Base-by-base conservation (phyloP, 257 asterid genomes). In the Penstemon davidsonii region DNA sequence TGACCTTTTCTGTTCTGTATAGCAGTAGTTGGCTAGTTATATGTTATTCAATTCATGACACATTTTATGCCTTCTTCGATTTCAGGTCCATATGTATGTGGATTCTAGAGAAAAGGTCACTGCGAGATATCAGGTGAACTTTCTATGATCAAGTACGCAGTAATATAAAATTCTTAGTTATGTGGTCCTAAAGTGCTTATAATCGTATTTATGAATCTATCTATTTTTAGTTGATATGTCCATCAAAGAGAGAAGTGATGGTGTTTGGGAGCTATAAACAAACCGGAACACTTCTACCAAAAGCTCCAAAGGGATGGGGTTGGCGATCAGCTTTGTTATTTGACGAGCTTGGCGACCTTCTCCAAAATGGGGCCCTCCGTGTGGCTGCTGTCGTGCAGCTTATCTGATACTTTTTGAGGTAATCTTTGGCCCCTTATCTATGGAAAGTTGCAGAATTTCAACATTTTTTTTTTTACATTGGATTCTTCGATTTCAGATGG, bases 301-400 rank as follows among this genome's bases (percentile, higher is more conserved):
- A 94, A 81, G 97, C 97, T 66, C 99, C 99, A 46, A 94, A 94
- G 66, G 99, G 99, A 73, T 90, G 99, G 97, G 99, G 99, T 45
- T 94, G 99, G 99, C 94, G 99, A 62, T 82, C 99, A 2, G 96
- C 99, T 36, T 78, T 94, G 75, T 60, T 88, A 56, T 94, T 93
- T 47, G 85, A 90, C 18, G 96, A 94, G 79, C 96, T 94, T 7
- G 85, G 86, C 0, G 96, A 90, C 71, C 96, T 85, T 55, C 92
- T 90, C 74, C 97, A 90, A 70, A 85, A 88, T 7, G 97, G 96
- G 36, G 85, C 95, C 41, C 85, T 94, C 2, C 84, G 99, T 42
- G 73, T 90, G 59, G 96, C 99, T 61, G 96, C 92, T 61, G 92
- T 94, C 1, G 91, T 91, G 46, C 97, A 93, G 78, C 96, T 88